Percentiles rank a stretch among this genome's conserved stretches.
These are phyloP conservation scores for Fusarium chaquense DNA, from an alignment of 2,329 filamentous ascomycete genomes.

Conservation along the genomic window DNA sequence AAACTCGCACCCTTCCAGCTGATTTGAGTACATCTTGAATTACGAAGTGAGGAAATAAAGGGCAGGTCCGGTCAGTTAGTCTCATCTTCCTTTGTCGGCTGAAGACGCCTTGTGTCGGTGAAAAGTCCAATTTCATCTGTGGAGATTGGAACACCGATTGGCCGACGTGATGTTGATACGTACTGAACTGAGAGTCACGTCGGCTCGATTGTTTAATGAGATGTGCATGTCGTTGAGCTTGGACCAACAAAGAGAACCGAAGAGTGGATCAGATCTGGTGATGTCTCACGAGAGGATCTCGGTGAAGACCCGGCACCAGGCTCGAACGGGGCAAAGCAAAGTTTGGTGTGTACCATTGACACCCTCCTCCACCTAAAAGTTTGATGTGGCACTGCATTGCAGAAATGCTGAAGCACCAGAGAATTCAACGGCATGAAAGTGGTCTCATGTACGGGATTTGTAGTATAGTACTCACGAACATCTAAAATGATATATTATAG, in stretches of 20 bases:
- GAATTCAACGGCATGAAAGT: slow-evolving; percentile 19
- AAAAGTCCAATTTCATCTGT: slow-evolving; percentile 20
- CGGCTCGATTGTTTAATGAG: slow-evolving; percentile 19
- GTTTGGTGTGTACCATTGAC: slow-evolving; percentile 22
- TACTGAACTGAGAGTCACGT: slow-evolving; percentile 7
- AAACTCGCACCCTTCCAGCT: background rate
- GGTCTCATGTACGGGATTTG: slow-evolving; percentile 38
- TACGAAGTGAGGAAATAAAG: background rate
- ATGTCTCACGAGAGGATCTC: slow-evolving; percentile 43
- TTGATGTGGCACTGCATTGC: background rate
- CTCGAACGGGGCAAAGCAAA: slow-evolving; percentile 5
- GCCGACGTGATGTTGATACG: background rate
- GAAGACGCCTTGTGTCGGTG: slow-evolving; percentile 38
- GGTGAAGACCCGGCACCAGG: slow-evolving; percentile 40
- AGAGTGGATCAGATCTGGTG: slow-evolving; percentile 37
- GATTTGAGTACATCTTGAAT: background rate
- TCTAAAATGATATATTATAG: slow-evolving; percentile 27
- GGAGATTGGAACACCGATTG: slow-evolving; percentile 15
- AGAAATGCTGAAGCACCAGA: slow-evolving; percentile 6
- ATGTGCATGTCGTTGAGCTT: slow-evolving; percentile 16
- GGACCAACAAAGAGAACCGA: slow-evolving; percentile 19
- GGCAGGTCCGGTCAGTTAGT: slow-evolving; percentile 8
- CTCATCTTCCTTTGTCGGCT: slow-evolving; percentile 18
- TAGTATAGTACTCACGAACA: slow-evolving; percentile 9
- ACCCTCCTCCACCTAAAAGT: slow-evolving; percentile 13